Evolutionary conservation across 345 rosid genomes (phyloP), one percentile per base, ranked within the genome.

Genomic region (Populus davidiana): DNA sequence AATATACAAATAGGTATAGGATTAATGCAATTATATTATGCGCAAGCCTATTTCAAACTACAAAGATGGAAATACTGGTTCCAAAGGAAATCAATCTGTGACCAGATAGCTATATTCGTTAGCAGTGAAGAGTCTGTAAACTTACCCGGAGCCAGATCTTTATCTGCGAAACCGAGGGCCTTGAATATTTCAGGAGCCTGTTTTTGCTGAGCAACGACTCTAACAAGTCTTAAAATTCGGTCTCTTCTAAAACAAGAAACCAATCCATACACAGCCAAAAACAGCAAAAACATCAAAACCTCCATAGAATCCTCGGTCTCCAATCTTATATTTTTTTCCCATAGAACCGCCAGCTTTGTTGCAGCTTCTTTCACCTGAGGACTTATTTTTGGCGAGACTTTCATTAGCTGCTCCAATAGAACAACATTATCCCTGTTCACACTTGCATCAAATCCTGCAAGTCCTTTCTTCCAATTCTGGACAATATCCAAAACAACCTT

Each of bases 231-330:
- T 39, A 80, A 54, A 36, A 85, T 76, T 77, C 85, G 81, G 25
- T 80, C 81, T 27, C 71, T 56, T 11, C 71, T 20, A 68, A 81
- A 81, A 47, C 4, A 52, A 59, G 80, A 29, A 2, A 39, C 74
- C 81, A 89, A 63, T 50, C 81, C 74, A 82, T 79, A 89, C 14
- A 74, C 65, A 75, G 69, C 82, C 67, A 86, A 61, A 81, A 89
- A 77, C 77, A 65, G 83, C 81, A 89, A 64, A 77, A 89, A 83
- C 44, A 78, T 73, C 56, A 85, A 61, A 17, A 83, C 73, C 52
- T 83, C 86, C 41, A 59, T 36, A 49, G 52, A 73, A 41, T 85
- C 71, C 61, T 70, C 74, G 17, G 78, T 56, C 23, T 38, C 73
- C 31, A 8, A n/a, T 70, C 68, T 72, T 82, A 87, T 9, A 73